phyloP scores from a whole-genome alignment of 257 asterid genomes.

The Mentha longifolia region DNA sequence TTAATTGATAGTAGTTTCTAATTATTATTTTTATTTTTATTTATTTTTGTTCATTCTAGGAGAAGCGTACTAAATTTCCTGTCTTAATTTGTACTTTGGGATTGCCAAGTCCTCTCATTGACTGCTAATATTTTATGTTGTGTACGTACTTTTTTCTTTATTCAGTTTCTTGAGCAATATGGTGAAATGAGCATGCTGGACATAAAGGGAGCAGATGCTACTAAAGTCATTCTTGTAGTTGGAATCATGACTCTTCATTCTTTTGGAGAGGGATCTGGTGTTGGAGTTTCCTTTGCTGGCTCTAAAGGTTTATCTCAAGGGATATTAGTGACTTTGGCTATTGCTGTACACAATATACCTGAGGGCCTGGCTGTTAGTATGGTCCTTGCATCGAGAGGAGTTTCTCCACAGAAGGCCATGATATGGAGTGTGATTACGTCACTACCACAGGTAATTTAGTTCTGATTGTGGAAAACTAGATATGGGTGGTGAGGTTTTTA shows the following conservation, averaged over 20 bases:
- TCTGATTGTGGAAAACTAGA: constrained; percentile 3
- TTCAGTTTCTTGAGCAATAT: constrained; percentile 88
- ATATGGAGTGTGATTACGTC: constrained; percentile 96
- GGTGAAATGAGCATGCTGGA: constrained; percentile 99
- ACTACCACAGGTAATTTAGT: constrained; percentile 76
- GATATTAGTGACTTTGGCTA: constrained; percentile 88
- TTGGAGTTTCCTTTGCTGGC: constrained; percentile 99
- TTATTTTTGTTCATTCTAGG: background rate
- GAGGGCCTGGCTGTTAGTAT: constrained; percentile 99
- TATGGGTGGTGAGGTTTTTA: background rate
- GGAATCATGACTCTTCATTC: constrained; percentile 99
- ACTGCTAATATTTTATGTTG: background rate
- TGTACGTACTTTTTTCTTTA: background rate
- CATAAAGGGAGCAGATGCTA: constrained; percentile 98
- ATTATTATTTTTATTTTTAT: too few species aligned
- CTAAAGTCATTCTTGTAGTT: constrained; percentile 90
- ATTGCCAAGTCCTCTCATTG: background rate
- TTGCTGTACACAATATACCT: constrained; percentile 99
- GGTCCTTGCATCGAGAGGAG: constrained; percentile 98
- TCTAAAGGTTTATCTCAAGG: constrained; percentile 97
- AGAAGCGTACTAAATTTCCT: too few species aligned
- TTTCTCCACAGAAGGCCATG: constrained; percentile 96
- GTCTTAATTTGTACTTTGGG: background rate
- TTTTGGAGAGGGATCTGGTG: constrained; percentile 99
- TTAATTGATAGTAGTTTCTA: too few species aligned